Conservation (phyloP, 2,329 filamentous ascomycete genomes). For the Pezicula rhizophila region DNA sequence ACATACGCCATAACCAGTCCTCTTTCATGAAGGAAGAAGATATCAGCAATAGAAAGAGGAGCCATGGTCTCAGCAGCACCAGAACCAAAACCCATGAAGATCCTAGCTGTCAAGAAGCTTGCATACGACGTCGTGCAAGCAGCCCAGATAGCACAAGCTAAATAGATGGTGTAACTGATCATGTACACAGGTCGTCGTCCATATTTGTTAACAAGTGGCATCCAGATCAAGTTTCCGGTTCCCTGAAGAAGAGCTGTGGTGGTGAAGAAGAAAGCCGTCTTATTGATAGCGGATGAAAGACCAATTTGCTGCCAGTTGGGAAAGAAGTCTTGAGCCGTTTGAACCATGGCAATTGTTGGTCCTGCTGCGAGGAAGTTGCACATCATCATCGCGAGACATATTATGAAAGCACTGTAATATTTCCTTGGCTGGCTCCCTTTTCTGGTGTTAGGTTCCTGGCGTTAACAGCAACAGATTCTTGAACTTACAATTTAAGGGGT, state of each 20-base stretch:
- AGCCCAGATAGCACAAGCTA: constrained; percentile 10
- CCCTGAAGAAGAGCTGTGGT: constrained; percentile 15
- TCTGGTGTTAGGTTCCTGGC: background rate
- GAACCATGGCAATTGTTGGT: constrained; percentile 14
- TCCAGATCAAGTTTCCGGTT: constrained; percentile 16
- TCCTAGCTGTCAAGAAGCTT: constrained; percentile 15
- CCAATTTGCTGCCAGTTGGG: constrained; percentile 4
- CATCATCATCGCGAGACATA: constrained; percentile 17
- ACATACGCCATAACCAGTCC: constrained; percentile 36
- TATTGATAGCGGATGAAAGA: constrained; percentile 9
- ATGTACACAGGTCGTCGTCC: constrained; percentile 17
- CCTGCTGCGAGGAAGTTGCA: constrained; percentile 21
- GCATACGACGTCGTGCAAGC: constrained; percentile 10
- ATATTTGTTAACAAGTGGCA: constrained; percentile 20
- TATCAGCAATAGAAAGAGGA: constrained; percentile 52
- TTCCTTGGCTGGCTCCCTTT: constrained; percentile 2
- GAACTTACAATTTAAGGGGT: constrained; percentile 29
- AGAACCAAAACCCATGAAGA: constrained; percentile 14
- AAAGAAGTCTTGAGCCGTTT: constrained; percentile 16
- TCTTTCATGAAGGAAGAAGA: constrained; percentile 54
- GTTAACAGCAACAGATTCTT: background rate
- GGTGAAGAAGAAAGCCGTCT: constrained; percentile 19
- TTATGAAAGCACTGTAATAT: constrained; percentile 12
- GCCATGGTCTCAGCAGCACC: constrained; percentile 49
- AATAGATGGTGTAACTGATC: constrained; percentile 12